Evolutionary conservation across 306 rosid genomes (phyloP), one percentile per base, ranked within the genome.

Genomic region (Gillenia trifoliata): DNA sequence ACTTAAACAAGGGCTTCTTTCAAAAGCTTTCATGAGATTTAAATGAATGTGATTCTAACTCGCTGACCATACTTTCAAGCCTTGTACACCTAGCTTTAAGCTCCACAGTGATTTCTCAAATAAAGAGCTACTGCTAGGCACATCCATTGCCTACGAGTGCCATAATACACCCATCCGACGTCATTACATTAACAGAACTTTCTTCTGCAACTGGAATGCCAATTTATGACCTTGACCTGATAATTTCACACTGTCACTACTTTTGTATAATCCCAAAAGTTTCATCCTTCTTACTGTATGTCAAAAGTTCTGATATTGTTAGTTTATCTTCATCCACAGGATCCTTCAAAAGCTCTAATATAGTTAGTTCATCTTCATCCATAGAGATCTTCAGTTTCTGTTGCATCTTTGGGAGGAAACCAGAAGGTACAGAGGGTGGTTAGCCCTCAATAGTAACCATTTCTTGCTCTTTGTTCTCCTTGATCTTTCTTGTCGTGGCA

Each of bases 61-160:
- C n/a, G n/a, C n/a, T n/a, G n/a, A n/a, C n/a, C n/a, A n/a, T n/a
- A n/a, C n/a, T 34, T 38, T 47, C 57, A 15, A 72, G 54, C 59
- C 59, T 57, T 28, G 20, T 8, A 11, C 66, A 49, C 64, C 73
- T 43, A 45, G 31, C 55, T 67, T 67, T 41, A 49, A 73, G 71
- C 43, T 49, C 2, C 28, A 9, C 26, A 4, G 43, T 50, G 6
- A 1, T 30, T 55, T 23, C 70, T 19, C 65, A 45, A 30, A 8
- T 34, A 1, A 1, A 23, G 34, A 60, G 28, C 43, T 34, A 25
- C 60, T 28, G 47, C 50, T 20, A 8, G 16, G 26, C 60, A 38
- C 45, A 64, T 78, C 19, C 57, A 23, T 19, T 55, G 9, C 29
- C 62, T 0, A 16, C 23, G 20, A 56, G 3, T 23, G 8, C 17